These are phyloP conservation scores for Wickerhamomyces tratensis DNA, from an alignment of 805 yeast genomes.

Conservation along the genomic window DNA sequence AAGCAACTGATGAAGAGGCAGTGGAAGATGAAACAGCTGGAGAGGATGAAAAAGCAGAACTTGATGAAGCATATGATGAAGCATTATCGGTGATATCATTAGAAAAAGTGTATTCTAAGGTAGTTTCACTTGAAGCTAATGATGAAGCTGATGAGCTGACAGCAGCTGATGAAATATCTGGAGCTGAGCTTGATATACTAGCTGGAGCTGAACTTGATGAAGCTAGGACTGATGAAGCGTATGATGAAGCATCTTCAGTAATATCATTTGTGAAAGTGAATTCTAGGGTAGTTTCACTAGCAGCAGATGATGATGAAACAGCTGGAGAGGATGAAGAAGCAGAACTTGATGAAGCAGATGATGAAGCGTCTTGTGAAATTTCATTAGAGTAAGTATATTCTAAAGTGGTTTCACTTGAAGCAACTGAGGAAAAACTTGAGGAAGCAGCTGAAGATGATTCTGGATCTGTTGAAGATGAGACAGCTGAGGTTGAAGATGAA, in stretches of 20 bases:
- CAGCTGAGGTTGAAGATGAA: no score
- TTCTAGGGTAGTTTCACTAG: neutral
- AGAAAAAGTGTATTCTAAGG: no score
- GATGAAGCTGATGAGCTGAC: neutral
- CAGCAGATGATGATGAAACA: neutral
- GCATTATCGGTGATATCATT: no score
- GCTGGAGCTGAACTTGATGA: conserved; percentile 1
- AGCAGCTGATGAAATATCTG: no score
- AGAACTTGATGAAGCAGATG: no score
- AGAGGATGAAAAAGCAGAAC: neutral
- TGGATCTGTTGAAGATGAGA: no score
- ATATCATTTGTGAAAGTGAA: neutral
- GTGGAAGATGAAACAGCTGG: neutral
- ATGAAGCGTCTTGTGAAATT: no score
- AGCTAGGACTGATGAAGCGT: neutral
- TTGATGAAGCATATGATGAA: neutral
- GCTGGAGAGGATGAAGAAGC: no score
- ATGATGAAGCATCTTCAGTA: no score
- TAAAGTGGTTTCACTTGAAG: neutral
- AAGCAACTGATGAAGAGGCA: neutral
- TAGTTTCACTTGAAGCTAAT: neutral
- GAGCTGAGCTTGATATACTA: neutral
- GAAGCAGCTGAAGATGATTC: neutral
- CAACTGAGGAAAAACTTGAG: neutral
- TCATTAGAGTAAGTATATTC: no score